Conservation (phyloP, 495 filamentous ascomycete species). For the Apiosordaria backusii region DNA sequence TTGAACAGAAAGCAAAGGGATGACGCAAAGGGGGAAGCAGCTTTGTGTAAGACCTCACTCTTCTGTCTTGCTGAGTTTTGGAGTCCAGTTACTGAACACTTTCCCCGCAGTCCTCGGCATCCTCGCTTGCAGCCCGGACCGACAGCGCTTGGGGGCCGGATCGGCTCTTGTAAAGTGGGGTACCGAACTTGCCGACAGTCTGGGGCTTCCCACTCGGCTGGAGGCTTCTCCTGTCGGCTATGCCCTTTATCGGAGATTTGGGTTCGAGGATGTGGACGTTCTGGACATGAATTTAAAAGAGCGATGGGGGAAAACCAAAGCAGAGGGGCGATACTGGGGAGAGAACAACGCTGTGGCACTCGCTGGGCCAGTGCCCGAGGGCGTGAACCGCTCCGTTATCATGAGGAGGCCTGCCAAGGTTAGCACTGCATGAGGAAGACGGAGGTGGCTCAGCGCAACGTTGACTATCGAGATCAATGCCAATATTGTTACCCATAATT, state of each 20-base stretch:
- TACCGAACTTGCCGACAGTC: constrained; percentile 25
- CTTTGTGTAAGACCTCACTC: constrained; percentile 21
- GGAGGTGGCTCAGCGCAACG: not conserved
- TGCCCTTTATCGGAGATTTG: constrained; percentile 25
- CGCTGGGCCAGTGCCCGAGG: constrained; percentile 21
- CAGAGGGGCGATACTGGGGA: constrained; percentile 26
- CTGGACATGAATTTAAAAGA: constrained; percentile 25
- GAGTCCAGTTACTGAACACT: not conserved
- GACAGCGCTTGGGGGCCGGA: constrained; percentile 29
- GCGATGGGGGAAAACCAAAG: constrained; percentile 18
- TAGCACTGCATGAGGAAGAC: not conserved
- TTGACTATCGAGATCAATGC: not conserved
- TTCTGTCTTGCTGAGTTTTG: not conserved
- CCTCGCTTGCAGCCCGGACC: constrained; percentile 22
- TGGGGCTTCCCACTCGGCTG: constrained; percentile 23
- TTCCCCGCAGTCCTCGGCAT: constrained; percentile 22
- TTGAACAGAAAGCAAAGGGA: constrained; percentile 18
- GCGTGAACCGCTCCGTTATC: constrained; percentile 23
- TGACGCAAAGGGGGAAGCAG: constrained; percentile 26
- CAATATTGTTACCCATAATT: not conserved
- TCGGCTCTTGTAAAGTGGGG: constrained; percentile 29
- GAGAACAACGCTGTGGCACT: constrained; percentile 22
- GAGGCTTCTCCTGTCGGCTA: constrained; percentile 31
- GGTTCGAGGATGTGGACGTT: constrained; percentile 26
- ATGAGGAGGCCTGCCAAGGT: constrained; percentile 27